These are phyloP conservation scores for Apiospora arundinis DNA, from an alignment of 2,329 filamentous ascomycete genomes.

Conservation along the genomic window DNA sequence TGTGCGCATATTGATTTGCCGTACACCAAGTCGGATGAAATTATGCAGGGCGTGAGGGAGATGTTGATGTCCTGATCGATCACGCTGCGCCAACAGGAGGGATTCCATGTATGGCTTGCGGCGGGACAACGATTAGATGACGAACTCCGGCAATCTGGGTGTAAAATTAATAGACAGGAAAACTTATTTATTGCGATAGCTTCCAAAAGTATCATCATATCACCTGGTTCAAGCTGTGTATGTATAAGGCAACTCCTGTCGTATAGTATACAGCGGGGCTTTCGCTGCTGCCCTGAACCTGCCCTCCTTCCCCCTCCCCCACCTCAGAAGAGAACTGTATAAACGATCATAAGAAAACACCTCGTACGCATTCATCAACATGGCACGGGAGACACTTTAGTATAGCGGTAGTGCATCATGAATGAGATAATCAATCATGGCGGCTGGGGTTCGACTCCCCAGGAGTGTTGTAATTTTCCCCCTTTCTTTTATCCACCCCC, in stretches of 20 bases:
- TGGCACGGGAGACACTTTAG: too few relatives aligned
- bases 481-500: neutral
- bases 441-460: neutral
- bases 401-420: neutral
- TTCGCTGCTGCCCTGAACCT: too few relatives aligned
- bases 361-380: too few relatives aligned
- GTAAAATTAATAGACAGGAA: too few relatives aligned
- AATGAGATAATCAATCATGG: neutral
- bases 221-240: too few relatives aligned
- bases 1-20: conserved; percentile 32
- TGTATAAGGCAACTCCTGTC: too few relatives aligned
- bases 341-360: neutral
- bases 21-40: conserved; percentile 29
- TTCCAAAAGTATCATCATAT: too few relatives aligned
- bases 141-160: too few relatives aligned
- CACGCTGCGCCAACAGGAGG: neutral
- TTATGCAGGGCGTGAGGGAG: conserved; percentile 26
- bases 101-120: neutral
- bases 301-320: too few relatives aligned
- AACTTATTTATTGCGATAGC: too few relatives aligned
- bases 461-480: neutral
- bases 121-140: too few relatives aligned
- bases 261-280: too few relatives aligned
- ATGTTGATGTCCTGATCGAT: conserved; percentile 27
- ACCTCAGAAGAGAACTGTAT: neutral